Conservation (phyloP, 2,329 filamentous ascomycete species). For the Epichloe bromicola region DNA sequence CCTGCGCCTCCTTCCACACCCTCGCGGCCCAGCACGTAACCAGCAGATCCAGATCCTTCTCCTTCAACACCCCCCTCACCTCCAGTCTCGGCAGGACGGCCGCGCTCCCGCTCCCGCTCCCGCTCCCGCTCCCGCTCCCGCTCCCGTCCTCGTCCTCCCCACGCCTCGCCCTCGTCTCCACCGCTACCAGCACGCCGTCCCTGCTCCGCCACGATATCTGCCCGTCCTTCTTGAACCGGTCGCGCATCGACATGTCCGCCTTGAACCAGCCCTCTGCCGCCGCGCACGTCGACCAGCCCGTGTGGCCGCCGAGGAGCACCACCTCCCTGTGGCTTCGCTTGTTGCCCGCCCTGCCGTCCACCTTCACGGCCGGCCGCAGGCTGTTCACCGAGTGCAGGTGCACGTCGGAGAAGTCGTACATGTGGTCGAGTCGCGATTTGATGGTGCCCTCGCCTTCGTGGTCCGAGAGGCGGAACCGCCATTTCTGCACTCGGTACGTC, state of each 20-base stretch:
- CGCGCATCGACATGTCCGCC: slow-evolving; percentile 9
- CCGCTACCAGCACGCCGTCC: slow-evolving; percentile 11
- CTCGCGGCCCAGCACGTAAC: slow-evolving; percentile 18
- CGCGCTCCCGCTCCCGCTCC: slow-evolving; percentile 4
- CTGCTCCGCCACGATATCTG: slow-evolving; percentile 15
- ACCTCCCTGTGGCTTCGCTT: slow-evolving; percentile 12
- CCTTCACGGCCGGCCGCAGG: slow-evolving; percentile 7
- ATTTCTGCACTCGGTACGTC: slow-evolving; percentile 14
- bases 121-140: neutral
- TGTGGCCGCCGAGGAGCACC: slow-evolving; percentile 9
- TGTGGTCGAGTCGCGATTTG: slow-evolving; percentile 14
- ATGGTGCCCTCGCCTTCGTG: slow-evolving; percentile 7
- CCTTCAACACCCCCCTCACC: slow-evolving; percentile 10
- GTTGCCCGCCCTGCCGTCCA: slow-evolving; percentile 11
- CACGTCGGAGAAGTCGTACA: slow-evolving; percentile 16
- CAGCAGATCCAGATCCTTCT: slow-evolving; percentile 17
- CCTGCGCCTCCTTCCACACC: slow-evolving; percentile 15
- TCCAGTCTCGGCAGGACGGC: slow-evolving; percentile 11
- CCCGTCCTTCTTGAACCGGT: slow-evolving; percentile 11
- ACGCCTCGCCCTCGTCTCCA: slow-evolving; percentile 13
- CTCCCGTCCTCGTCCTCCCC: slow-evolving; percentile 9
- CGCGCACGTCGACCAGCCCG: slow-evolving; percentile 9
- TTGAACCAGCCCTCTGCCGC: slow-evolving; percentile 12
- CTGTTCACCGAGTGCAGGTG: neutral
- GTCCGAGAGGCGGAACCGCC: slow-evolving; percentile 12